Conservation (phyloP, 2,329 filamentous ascomycete genomes). For the Pleoardoris graminearum region DNA sequence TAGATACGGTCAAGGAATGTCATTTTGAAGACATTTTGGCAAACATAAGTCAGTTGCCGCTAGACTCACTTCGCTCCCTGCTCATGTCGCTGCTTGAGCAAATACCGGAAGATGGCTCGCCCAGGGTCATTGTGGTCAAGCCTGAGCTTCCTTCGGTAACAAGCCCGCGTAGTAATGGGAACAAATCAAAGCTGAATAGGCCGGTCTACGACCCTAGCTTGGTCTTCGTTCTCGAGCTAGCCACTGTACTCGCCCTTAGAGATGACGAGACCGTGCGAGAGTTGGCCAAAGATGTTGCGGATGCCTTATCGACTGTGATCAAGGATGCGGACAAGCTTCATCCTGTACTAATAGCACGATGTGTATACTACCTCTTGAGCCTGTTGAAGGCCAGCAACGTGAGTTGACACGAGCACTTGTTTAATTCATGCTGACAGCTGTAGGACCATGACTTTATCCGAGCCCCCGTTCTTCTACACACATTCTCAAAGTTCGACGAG, state of each 20-base stretch:
- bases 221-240: slow-evolving; percentile 89
- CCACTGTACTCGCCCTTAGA: slow-evolving; percentile 77
- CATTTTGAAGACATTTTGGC: slow-evolving; percentile 79
- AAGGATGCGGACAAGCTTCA: slow-evolving; percentile 80
- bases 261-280: slow-evolving; percentile 71
- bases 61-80: slow-evolving; percentile 62
- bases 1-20: slow-evolving; percentile 92
- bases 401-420: slow-evolving; percentile 44
- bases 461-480: slow-evolving; percentile 87
- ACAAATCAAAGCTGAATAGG: slow-evolving; percentile 58
- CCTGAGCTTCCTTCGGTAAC: slow-evolving; percentile 73
- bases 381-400: slow-evolving; percentile 84
- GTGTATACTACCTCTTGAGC: slow-evolving; percentile 83
- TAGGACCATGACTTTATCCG: slow-evolving; percentile 90
- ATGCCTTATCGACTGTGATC: slow-evolving; percentile 78
- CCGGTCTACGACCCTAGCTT: slow-evolving; percentile 81
- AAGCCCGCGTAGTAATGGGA: slow-evolving; percentile 63
- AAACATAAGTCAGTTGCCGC: slow-evolving; percentile 74
- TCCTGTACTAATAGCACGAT: slow-evolving; percentile 78
- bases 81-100: slow-evolving; percentile 76
- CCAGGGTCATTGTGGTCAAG: slow-evolving; percentile 86
- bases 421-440: not conserved
- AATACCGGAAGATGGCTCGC: slow-evolving; percentile 82
- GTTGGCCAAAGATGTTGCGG: slow-evolving; percentile 78
- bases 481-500: slow-evolving; percentile 83